These are phyloP conservation scores for Diaporthe eres DNA, from an alignment of 2,329 filamentous ascomycete genomes.

Conservation along the genomic window DNA sequence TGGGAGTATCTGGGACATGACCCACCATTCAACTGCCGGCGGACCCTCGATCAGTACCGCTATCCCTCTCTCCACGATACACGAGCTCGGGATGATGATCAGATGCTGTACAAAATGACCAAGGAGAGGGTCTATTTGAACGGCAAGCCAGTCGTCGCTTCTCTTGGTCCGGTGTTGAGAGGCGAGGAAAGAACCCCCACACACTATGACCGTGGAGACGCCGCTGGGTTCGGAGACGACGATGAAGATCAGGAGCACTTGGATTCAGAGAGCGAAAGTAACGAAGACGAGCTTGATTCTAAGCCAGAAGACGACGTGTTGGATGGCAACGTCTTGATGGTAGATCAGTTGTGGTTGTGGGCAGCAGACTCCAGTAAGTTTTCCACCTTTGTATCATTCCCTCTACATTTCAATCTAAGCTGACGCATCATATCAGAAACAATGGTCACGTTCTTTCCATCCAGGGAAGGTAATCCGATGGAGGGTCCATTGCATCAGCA, in stretches of 20 bases:
- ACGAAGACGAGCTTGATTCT: background rate
- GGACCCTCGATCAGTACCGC: constrained; percentile 72
- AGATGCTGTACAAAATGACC: constrained; percentile 74
- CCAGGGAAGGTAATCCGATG: constrained; percentile 62
- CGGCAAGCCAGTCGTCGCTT: background rate
- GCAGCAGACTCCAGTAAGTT: constrained; percentile 61
- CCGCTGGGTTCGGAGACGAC: constrained; percentile 16
- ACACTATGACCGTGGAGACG: background rate
- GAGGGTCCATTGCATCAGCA: constrained; percentile 67
- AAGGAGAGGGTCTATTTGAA: constrained; percentile 52
- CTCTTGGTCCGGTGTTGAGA: background rate
- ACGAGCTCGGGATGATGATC: constrained; percentile 70
- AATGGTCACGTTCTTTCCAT: constrained; percentile 65
- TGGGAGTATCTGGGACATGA: constrained; percentile 72
- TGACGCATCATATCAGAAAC: constrained; percentile 54
- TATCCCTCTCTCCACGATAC: constrained; percentile 72
- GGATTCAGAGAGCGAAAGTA: constrained; percentile 28
- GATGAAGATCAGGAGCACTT: constrained; percentile 1
- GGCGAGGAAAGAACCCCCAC: background rate
- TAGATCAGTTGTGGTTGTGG: constrained; percentile 74
- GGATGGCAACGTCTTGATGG: constrained; percentile 70
- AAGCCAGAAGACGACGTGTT: constrained; percentile 49
- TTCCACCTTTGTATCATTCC: rapidly evolving
- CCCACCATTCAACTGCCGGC: constrained; percentile 69
- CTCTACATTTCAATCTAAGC: background rate